Percentiles rank a stretch among this genome's conserved stretches.
Evolutionary conservation across 768 basidiomycete species (phyloP).

Genomic region (Austroboletus eburneus): DNA sequence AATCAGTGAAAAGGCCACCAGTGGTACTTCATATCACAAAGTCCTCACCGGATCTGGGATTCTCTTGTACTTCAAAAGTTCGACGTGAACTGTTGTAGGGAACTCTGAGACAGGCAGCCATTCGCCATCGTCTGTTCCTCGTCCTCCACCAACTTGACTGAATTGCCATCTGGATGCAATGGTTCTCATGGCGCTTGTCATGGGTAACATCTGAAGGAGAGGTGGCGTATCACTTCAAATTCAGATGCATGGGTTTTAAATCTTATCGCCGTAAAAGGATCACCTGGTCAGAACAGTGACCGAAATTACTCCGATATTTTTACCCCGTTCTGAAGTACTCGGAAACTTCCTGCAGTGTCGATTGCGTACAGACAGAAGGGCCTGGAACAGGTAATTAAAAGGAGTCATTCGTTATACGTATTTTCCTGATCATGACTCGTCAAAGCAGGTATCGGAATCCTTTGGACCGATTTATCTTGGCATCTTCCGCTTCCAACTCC

Average conservation of each 20-base stretch:
- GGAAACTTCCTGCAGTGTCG: too few species aligned
- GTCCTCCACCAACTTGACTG: constrained; percentile 59
- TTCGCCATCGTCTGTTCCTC: constrained; percentile 56
- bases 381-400: too few species aligned
- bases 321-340: too few species aligned
- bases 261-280: too few species aligned
- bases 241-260: too few species aligned
- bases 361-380: too few species aligned
- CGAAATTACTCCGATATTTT: too few species aligned
- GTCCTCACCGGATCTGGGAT: constrained; percentile 83
- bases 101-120: constrained; percentile 63
- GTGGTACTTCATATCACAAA: background rate
- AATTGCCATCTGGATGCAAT: constrained; percentile 58
- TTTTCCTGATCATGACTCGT: too few species aligned
- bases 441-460: constrained; percentile 49
- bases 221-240: too few species aligned
- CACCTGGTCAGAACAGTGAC: too few species aligned
- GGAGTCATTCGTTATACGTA: background rate
- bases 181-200: constrained; percentile 21
- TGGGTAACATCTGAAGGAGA: too few species aligned
- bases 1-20: constrained; percentile 5
- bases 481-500: constrained; percentile 37
- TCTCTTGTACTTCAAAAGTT: constrained; percentile 64
- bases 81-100: constrained; percentile 86
- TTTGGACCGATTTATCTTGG: constrained; percentile 29